Base-by-base conservation (phyloP, 352 stramenopile genomes). In the Phytophthora palmivora region DNA sequence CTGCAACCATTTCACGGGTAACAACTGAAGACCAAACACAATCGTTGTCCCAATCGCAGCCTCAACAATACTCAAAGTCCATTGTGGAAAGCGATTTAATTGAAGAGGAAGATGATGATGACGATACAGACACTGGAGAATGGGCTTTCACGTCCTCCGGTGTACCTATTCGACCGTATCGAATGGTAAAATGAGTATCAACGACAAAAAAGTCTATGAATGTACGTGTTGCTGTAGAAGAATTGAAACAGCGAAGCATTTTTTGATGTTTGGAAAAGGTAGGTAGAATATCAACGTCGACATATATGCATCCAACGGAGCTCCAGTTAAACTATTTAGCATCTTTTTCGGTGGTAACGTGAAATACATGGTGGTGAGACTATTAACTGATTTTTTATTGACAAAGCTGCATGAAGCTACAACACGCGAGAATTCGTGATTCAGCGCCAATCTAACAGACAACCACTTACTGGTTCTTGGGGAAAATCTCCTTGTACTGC, bases 141-240 rank as follows among this genome's bases (percentile, higher is more conserved):
- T 79, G 71, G 71, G 59, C 58, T 9, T 74, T 79, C 36, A 79
- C 67, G 36, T 42, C 55, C 2, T 58, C 58, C 0, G 71, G 71
- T 19, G 48, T 60, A 38, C 67, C 67, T 14, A 34, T 79, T 58
- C 67, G 63, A 46, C 58, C 66, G 7, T 63, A 70, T 62, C 61
- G 66, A 42, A 58, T 53, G 41, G 26, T 28, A 14, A 46, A 39
- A 18, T 63, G 38, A 66, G 15, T 43, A 44, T 11, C n/a, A n/a
- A n/a, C 22, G 33, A 56, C 33, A 14, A 59, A 61, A n/a, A n/a
- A n/a, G n/a, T n/a, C n/a, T n/a, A n/a, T n/a, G n/a, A n/a, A n/a
- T 44, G n/a, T 57, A 7, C 9, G 42, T 47, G 26, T n/a, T 22
- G 4, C n/a, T 60, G 16, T 33, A 30, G 12, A 44, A 7, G 11